Percentiles rank a stretch among this genome's conserved stretches.
Conservation (phyloP, 2,329 filamentous ascomycete genomes). For the Botrytis sinoallii region DNA sequence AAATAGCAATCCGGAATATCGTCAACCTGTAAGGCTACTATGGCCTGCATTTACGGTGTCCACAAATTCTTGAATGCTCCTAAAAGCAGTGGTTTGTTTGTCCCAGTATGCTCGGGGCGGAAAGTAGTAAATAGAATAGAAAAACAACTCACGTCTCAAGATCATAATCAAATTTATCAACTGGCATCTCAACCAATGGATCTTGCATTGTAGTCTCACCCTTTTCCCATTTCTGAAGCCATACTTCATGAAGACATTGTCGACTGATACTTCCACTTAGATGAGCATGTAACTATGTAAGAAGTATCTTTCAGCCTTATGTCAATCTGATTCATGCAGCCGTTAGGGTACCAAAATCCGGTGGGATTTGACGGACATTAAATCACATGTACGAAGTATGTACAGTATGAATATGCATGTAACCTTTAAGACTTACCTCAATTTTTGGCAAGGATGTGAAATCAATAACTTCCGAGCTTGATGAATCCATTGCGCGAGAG, state of each 20-base stretch:
- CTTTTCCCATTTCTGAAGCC: slow-evolving; percentile 55
- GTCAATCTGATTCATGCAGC: slow-evolving; percentile 18
- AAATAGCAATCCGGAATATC: not conserved
- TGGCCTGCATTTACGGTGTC: slow-evolving; percentile 10
- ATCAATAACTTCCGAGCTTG: slow-evolving; percentile 19
- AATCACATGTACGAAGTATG: not conserved
- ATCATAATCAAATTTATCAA: slow-evolving; percentile 68
- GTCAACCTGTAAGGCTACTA: not conserved
- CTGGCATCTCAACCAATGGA: slow-evolving; percentile 65
- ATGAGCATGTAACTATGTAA: slow-evolving; percentile 69
- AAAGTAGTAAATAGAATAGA: slow-evolving; percentile 16
- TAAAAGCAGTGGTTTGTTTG: not conserved
- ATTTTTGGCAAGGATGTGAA: slow-evolving; percentile 53
- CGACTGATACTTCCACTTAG: slow-evolving; percentile 75
- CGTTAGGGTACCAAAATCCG: not conserved
- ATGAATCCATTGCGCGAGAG: not conserved
- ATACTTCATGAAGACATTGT: slow-evolving; percentile 70
- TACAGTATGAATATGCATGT: slow-evolving; percentile 19
- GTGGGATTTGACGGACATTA: slow-evolving; percentile 1
- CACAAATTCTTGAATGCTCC: not conserved
- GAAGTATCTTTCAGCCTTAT: slow-evolving; percentile 25
- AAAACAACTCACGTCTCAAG: slow-evolving; percentile 56
- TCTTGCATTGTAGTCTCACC: slow-evolving; percentile 59
- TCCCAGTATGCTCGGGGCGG: not conserved
- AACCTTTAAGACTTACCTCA: slow-evolving; percentile 43